Evolutionary conservation across 164 flowering plant genomes (phyloP).

Genomic region (Magnolia changhungtana): DNA sequence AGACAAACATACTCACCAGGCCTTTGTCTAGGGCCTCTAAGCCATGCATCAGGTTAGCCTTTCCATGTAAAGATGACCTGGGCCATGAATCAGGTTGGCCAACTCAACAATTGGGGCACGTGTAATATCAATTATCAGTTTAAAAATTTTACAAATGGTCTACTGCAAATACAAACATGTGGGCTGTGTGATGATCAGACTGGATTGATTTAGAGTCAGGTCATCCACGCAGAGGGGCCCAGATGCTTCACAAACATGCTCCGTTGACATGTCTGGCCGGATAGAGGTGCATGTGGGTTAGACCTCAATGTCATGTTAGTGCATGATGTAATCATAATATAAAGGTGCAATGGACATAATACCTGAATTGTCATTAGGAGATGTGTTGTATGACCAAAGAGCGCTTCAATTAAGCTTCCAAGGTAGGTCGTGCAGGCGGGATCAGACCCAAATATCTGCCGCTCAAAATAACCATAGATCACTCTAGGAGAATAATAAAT

Average conservation of each 20-base stretch:
- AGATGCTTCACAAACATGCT: not conserved
- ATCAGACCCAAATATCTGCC: slow-evolving; percentile 96
- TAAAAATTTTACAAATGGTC: too few relatives aligned
- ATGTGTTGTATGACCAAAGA: slow-evolving; percentile 78
- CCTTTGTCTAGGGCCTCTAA: too few relatives aligned
- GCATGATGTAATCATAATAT: not conserved
- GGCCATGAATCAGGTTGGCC: too few relatives aligned
- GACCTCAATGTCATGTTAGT: not conserved
- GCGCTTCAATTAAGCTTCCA: slow-evolving; percentile 68
- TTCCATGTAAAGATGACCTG: too few relatives aligned
- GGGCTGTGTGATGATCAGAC: too few relatives aligned
- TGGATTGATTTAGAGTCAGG: too few relatives aligned
- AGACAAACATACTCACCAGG: not conserved
- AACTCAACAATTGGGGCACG: too few relatives aligned
- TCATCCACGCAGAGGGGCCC: not conserved
- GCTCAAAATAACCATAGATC: slow-evolving; percentile 9
- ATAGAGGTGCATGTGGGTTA: not conserved
- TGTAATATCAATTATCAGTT: too few relatives aligned
- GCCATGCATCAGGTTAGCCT: too few relatives aligned
- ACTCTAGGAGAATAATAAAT: not conserved
- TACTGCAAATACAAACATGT: too few relatives aligned
- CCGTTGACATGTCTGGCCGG: too few relatives aligned
- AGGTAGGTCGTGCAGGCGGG: slow-evolving; percentile 86
- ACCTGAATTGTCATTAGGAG: slow-evolving; percentile 79
- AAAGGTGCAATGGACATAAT: not conserved